Evolutionary conservation across 2,329 filamentous ascomycete species (phyloP).

Genomic region (Calonectria pseudoturangicola): DNA sequence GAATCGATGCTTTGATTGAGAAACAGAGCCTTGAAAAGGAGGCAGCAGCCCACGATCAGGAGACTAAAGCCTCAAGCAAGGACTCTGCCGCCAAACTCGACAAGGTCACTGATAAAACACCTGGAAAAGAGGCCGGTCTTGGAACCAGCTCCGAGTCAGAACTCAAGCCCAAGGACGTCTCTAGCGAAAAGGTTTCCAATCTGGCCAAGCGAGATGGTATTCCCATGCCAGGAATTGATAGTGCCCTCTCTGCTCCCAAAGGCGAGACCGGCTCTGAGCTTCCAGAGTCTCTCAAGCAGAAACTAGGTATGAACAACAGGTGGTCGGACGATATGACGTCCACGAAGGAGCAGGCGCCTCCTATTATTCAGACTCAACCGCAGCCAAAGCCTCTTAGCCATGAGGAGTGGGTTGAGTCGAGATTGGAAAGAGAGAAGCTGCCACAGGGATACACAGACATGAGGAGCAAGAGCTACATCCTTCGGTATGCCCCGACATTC

Average conservation of each 20-base stretch:
- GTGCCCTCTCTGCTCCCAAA: conserved; percentile 45
- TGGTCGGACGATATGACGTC: conserved; percentile 24
- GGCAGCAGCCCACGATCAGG: not conserved
- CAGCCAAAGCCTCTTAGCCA: conserved; percentile 68
- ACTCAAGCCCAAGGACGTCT: conserved; percentile 29
- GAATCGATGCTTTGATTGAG: conserved; percentile 8
- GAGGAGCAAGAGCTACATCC: conserved; percentile 71
- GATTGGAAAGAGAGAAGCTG: conserved; percentile 66
- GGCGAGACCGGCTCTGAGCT: conserved; percentile 56
- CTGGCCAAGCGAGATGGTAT: conserved; percentile 49
- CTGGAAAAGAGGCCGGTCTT: not conserved
- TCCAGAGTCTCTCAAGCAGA: conserved; percentile 58
- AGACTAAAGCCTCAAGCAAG: not conserved
- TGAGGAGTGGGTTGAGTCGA: conserved; percentile 70
- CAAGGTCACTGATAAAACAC: not conserved
- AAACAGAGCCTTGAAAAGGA: conserved; percentile 26
- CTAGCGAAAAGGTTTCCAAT: conserved; percentile 33
- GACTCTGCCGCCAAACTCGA: conserved; percentile 12
- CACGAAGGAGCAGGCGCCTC: not conserved
- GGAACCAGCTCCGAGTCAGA: conserved; percentile 17
- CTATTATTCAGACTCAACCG: not conserved
- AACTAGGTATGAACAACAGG: conserved; percentile 49
- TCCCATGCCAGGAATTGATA: conserved; percentile 51
- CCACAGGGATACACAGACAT: conserved; percentile 72
- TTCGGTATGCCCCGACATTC: conserved; percentile 69